These are phyloP conservation scores for Fusarium redolens DNA, from an alignment of 2,329 filamentous ascomycete genomes.

Conservation along the genomic window DNA sequence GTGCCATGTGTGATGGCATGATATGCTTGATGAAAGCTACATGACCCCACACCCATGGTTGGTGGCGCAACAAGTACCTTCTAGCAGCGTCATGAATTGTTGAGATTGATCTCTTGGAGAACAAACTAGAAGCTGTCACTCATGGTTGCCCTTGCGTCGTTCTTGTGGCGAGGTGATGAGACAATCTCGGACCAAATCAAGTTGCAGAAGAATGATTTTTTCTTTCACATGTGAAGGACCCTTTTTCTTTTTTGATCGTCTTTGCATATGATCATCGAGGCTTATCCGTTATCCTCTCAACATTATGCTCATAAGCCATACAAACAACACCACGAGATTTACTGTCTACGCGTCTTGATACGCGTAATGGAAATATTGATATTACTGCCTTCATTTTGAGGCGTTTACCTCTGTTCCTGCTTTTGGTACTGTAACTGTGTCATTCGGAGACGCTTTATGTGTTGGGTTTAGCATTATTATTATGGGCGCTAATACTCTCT, in stretches of 20 bases:
- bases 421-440: constrained; percentile 4
- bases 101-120: constrained; percentile 20
- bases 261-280: constrained; percentile 23
- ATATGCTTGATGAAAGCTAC: constrained; percentile 32
- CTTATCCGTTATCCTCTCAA: constrained; percentile 8
- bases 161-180: constrained; percentile 32
- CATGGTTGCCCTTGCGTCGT: constrained; percentile 30
- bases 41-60: rapidly evolving
- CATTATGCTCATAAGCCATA: constrained; percentile 3
- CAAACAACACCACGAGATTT: constrained; percentile 14
- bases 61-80: constrained; percentile 1
- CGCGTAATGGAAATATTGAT: constrained; percentile 15
- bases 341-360: constrained; percentile 23
- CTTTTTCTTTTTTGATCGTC: constrained; percentile 1
- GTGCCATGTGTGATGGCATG: constrained; percentile 32
- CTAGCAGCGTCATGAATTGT: not conserved
- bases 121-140: constrained; percentile 25
- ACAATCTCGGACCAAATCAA: constrained; percentile 33
- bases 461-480: constrained; percentile 17
- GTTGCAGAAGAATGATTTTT: constrained; percentile 17
- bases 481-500: constrained; percentile 17
- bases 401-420: constrained; percentile 7
- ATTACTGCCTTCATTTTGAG: not conserved
- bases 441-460: constrained; percentile 6
- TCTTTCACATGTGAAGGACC: constrained; percentile 35